Conservation (phyloP, 495 filamentous ascomycete genomes). For the Penicillium chermesinum region DNA sequence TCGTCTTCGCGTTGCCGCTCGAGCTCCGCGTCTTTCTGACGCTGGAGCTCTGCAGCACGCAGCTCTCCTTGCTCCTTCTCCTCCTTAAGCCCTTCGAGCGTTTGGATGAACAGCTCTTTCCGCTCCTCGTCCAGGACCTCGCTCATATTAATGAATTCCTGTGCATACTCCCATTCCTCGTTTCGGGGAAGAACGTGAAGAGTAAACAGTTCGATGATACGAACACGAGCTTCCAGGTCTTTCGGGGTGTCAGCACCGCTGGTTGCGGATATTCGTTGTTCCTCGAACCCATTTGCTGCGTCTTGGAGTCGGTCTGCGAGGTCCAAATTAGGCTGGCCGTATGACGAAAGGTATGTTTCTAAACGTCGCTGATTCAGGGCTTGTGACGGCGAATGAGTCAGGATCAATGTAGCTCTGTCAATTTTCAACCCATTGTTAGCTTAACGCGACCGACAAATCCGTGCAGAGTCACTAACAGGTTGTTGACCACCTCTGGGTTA, state of each 20-base stretch:
- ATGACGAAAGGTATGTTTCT: slow-evolving; percentile 83
- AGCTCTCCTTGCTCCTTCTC: slow-evolving; percentile 72
- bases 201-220: slow-evolving; percentile 90
- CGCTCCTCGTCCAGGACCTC: slow-evolving; percentile 88
- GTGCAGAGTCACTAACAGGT: slow-evolving; percentile 55
- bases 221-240: slow-evolving; percentile 68
- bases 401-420: slow-evolving; percentile 74
- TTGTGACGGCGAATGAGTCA: slow-evolving; percentile 82
- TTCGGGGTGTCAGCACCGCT: slow-evolving; percentile 71
- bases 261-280: slow-evolving; percentile 29
- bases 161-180: slow-evolving; percentile 90
- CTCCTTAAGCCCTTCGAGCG: slow-evolving; percentile 51
- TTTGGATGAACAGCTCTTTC: slow-evolving; percentile 77
- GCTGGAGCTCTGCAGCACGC: slow-evolving; percentile 54
- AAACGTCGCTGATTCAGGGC: slow-evolving; percentile 76
- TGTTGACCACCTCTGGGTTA: slow-evolving; percentile 91
- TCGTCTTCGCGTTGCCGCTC: slow-evolving; percentile 51
- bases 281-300: slow-evolving; percentile 20
- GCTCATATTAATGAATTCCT: slow-evolving; percentile 78
- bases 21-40: slow-evolving; percentile 58
- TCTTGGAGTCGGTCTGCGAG: slow-evolving; percentile 53
- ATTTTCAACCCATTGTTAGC: slow-evolving; percentile 6
- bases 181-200: slow-evolving; percentile 88
- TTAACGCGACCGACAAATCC: background rate
- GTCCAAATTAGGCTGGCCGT: slow-evolving; percentile 63